Evolutionary conservation across 768 basidiomycete genomes (phyloP), one percentile per base, ranked within the genome.

Genomic region (Pluteus cervinus): DNA sequence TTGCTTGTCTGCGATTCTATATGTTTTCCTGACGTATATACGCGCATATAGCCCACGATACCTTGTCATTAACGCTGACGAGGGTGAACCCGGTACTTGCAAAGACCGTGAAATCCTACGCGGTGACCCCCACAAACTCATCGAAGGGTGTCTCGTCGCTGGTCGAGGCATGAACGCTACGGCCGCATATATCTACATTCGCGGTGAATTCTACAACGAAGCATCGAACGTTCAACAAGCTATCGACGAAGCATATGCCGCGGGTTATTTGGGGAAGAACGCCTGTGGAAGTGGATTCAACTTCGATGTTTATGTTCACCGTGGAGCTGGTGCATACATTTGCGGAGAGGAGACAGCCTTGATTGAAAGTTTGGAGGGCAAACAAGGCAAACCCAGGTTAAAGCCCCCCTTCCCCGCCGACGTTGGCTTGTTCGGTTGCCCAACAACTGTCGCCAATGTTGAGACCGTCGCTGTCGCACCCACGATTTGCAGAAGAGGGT

Each of bases 381-480:
- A 99, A 62, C 94, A 97, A 62, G 94, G 94, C 17, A 99, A 99
- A 57, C 94, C 94, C 1, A 76, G 94, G 35, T 71, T 99, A 47
- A 99, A 99, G 70, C 94, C 94, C 3, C 94, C 94, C 28, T 99
- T 98, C 79, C 94, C 94, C 3, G 94, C 94, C 38, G 94, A 98
- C 46, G 94, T 98, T 31, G 94, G 94, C 35, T 71, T 98, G 36
- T 99, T 99, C 53, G 94, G 94, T 1, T 96, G 91, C 59, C 94
- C 94, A 1, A 86, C 91, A 1, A 97, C 94, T 5, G 94, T 99
- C 24, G 93, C 94, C 29, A 98, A 98, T 53, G 94, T 99, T 29
- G 94, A 99, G 69, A 99, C 94, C 6, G 91, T 99, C 38, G 87
- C 93, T 12, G 94, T 98, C 21, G 92, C 94, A 1, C 94, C 94